These are phyloP conservation scores for Flaveria brownii DNA, from an alignment of 129 eudicot species.

Conservation along the genomic window DNA sequence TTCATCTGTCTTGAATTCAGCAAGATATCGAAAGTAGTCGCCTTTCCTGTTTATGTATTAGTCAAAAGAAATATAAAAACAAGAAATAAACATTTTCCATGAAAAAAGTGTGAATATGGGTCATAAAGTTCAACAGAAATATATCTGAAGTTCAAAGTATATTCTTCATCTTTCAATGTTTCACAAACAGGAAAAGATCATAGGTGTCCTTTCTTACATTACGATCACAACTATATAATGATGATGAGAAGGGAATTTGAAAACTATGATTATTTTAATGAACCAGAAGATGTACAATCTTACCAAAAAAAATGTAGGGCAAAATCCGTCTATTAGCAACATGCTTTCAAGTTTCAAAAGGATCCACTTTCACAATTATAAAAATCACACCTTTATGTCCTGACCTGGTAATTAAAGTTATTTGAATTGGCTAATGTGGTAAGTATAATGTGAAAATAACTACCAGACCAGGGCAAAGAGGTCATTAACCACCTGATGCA, in stretches of 20 bases:
- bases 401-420: background rate
- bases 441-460: background rate
- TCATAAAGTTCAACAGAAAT: conserved; percentile 12
- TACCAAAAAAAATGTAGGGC: background rate
- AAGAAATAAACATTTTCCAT: background rate
- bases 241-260: background rate
- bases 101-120: background rate
- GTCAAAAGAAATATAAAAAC: conserved; percentile 15
- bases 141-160: background rate
- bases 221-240: background rate
- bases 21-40: conserved; percentile 94
- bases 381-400: background rate
- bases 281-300: background rate
- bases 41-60: conserved; percentile 68
- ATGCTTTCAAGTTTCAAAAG: background rate
- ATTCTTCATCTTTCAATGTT: background rate
- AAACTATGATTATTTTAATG: too few species aligned
- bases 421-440: background rate
- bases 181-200: background rate
- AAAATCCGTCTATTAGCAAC: background rate
- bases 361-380: background rate
- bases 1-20: conserved; percentile 85
- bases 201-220: background rate
- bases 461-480: background rate
- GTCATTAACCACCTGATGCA: background rate